phyloP scores from a whole-genome alignment of 1,284 basidiomycete species.

The Ganoderma resinaceum region DNA sequence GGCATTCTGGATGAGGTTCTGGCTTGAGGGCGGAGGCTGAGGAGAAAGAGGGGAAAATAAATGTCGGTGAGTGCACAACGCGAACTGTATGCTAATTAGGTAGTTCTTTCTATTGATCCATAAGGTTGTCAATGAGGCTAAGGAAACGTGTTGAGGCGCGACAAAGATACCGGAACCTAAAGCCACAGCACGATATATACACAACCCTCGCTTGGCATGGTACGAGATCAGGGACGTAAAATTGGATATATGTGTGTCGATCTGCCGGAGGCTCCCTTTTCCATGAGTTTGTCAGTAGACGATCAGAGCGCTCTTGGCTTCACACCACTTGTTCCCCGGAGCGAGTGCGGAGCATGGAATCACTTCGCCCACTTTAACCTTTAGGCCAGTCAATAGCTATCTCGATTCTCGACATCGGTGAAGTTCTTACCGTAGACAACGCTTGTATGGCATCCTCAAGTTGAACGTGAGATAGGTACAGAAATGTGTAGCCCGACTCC shows the following conservation, averaged over 20 bases:
- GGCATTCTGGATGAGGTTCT: constrained; percentile 57
- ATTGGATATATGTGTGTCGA: too few species aligned
- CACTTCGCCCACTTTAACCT: background rate
- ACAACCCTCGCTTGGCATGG: background rate
- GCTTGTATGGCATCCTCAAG: too few species aligned
- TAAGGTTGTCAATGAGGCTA: too few species aligned
- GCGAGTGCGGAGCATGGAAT: background rate
- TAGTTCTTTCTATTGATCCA: too few species aligned
- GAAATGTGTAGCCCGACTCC: background rate
- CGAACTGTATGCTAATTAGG: background rate
- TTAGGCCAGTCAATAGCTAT: background rate
- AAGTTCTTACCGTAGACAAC: too few species aligned
- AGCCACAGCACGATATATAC: background rate
- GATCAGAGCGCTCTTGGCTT: too few species aligned
- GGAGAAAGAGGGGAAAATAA: background rate
- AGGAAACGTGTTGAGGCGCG: too few species aligned
- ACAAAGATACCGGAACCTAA: too few species aligned
- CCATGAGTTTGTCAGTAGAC: too few species aligned
- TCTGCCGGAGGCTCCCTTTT: too few species aligned
- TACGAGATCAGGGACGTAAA: too few species aligned
- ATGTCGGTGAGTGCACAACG: background rate
- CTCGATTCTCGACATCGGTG: background rate
- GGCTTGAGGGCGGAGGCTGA: constrained; percentile 16
- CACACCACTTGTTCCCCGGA: too few species aligned
- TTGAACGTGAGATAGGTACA: background rate